phyloP scores from a whole-genome alignment of 2,329 filamentous ascomycete genomes.

The Chrysosporium keratinophilum region DNA sequence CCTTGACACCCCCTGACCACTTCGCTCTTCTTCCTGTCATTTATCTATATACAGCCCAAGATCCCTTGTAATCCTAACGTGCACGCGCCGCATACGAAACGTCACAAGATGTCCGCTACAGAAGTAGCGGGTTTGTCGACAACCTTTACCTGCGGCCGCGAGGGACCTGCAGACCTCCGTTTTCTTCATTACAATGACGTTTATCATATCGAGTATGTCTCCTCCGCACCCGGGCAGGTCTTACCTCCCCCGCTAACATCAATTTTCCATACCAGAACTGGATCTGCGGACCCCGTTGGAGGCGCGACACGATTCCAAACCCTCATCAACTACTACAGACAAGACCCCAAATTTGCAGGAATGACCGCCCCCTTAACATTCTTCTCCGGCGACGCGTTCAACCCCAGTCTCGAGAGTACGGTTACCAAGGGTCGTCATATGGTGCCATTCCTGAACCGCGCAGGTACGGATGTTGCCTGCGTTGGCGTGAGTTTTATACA shows the following conservation, averaged over 20 bases:
- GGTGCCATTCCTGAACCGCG: slow-evolving; percentile 70
- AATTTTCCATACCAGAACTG: slow-evolving; percentile 28
- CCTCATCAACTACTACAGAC: slow-evolving; percentile 63
- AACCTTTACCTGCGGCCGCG: slow-evolving; percentile 35
- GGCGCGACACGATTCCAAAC: slow-evolving; percentile 73
- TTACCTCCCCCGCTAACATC: neutral
- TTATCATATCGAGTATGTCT: slow-evolving; percentile 64
- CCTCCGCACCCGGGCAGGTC: too few relatives aligned
- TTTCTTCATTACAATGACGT: slow-evolving; percentile 89
- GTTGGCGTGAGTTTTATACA: slow-evolving; percentile 53
- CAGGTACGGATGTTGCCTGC: slow-evolving; percentile 70
- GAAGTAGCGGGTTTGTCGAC: slow-evolving; percentile 31
- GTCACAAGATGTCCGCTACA: slow-evolving; percentile 14
- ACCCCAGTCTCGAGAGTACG: slow-evolving; percentile 77
- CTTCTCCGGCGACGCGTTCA: slow-evolving; percentile 89
- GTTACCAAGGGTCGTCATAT: slow-evolving; percentile 87
- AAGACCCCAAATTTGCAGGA: slow-evolving; percentile 48
- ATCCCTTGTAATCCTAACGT: too few relatives aligned
- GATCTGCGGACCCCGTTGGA: slow-evolving; percentile 70
- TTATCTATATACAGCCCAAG: too few relatives aligned
- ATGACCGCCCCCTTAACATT: slow-evolving; percentile 62
- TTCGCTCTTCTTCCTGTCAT: too few relatives aligned
- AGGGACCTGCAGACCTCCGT: slow-evolving; percentile 58
- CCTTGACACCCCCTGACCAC: too few relatives aligned
- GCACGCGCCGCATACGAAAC: too few relatives aligned